A percentile compares a stretch with the other conserved stretches of the same genome.
Evolutionary conservation across 768 basidiomycete species (phyloP).

Genomic region (Suillus lakei): DNA sequence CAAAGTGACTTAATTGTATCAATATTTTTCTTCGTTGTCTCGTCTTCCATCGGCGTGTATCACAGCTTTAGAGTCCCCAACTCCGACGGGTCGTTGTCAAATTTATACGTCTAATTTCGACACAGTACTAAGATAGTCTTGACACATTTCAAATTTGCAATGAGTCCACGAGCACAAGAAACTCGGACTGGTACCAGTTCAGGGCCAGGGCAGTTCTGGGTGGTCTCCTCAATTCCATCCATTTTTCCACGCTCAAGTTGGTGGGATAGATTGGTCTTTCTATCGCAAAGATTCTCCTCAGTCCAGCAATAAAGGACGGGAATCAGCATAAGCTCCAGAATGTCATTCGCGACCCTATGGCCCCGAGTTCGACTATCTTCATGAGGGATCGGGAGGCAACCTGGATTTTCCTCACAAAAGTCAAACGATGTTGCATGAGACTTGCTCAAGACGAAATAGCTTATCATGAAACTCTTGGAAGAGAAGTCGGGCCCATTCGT

Average conservation of each 20-base stretch:
- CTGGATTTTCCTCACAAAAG: neutral
- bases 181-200: no score
- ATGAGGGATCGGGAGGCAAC: neutral
- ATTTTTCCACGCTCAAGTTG: neutral
- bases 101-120: neutral
- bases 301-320: neutral
- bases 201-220: no score
- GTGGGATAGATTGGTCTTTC: no score
- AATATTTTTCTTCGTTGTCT: neutral
- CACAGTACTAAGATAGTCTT: no score
- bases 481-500: neutral
- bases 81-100: neutral
- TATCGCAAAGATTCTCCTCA: neutral
- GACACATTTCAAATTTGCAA: no score
- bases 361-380: neutral
- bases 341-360: neutral
- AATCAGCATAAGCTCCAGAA: neutral
- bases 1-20: constrained; percentile 8
- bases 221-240: neutral
- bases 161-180: no score
- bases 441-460: neutral
- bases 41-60: neutral
- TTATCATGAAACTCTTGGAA: neutral
- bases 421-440: neutral
- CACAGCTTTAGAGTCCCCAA: neutral